These are phyloP conservation scores for Cyclotella kingstonii DNA, from an alignment of 108 stramenopile genomes.

Conservation along the genomic window DNA sequence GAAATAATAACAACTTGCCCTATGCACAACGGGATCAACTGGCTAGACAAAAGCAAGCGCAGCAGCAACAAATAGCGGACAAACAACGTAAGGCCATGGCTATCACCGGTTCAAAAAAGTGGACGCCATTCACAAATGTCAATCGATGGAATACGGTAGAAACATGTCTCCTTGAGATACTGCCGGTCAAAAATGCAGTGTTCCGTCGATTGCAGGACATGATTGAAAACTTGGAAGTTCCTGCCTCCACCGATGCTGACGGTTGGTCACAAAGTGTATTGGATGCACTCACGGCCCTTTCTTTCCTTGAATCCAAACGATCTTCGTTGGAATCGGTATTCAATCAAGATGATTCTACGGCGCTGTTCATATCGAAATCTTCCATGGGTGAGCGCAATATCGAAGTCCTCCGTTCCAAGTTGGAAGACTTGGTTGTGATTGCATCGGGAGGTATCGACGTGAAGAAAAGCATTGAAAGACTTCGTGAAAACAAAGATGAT, in stretches of 20 bases:
- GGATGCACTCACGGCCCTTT: slow-evolving; percentile 37
- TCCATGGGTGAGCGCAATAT: slow-evolving; percentile 66
- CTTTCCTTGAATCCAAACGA: slow-evolving; percentile 56
- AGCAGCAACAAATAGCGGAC: slow-evolving; percentile 24
- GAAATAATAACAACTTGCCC: slow-evolving; percentile 43
- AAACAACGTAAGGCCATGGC: slow-evolving; percentile 13
- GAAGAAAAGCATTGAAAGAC: slow-evolving; percentile 18
- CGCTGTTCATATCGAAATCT: slow-evolving; percentile 60
- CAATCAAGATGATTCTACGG: slow-evolving; percentile 73
- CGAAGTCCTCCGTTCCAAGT: slow-evolving; percentile 46
- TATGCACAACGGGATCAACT: slow-evolving; percentile 17
- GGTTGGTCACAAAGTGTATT: slow-evolving; percentile 44
- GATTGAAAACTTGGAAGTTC: slow-evolving; percentile 40
- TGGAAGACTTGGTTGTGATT: slow-evolving; percentile 46
- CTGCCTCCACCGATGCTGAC: slow-evolving; percentile 12
- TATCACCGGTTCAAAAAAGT: slow-evolving; percentile 17
- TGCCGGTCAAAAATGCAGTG: slow-evolving; percentile 71
- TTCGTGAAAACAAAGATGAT: slow-evolving; percentile 6
- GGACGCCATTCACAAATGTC: slow-evolving; percentile 36
- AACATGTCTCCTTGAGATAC: slow-evolving; percentile 57
- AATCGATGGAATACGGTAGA: slow-evolving; percentile 46
- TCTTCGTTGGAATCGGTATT: slow-evolving; percentile 70
- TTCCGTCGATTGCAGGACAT: slow-evolving; percentile 63
- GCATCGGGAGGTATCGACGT: slow-evolving; percentile 38
- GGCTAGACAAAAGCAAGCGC: slow-evolving; percentile 16